A percentile compares a stretch with the other conserved stretches of the same genome.
These are phyloP conservation scores for Geoglossum cookeanum DNA, from an alignment of 2,329 filamentous ascomycete genomes.

Conservation along the genomic window DNA sequence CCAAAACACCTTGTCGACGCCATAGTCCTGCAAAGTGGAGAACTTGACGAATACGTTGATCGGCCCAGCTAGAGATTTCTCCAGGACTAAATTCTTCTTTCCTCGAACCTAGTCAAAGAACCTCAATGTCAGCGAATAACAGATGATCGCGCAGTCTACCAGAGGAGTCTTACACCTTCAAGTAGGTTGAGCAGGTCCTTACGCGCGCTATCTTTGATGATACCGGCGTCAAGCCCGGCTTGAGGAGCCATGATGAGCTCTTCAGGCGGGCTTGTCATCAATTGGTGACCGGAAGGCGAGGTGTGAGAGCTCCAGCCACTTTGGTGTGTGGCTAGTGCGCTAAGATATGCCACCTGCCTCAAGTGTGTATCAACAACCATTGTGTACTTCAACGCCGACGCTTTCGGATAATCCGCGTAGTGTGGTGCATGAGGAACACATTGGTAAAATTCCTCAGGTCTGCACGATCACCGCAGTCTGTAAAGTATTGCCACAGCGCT, in stretches of 20 bases:
- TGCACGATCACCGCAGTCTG: slow-evolving; percentile 1
- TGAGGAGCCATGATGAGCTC: slow-evolving; percentile 9
- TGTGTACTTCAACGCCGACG: background rate
- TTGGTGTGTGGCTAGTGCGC: background rate
- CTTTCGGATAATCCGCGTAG: background rate
- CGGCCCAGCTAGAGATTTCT: slow-evolving; percentile 74
- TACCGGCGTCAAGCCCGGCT: slow-evolving; percentile 48
- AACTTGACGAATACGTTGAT: slow-evolving; percentile 88
- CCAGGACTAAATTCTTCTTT: slow-evolving; percentile 95
- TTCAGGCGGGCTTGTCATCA: background rate
- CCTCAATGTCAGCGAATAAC: background rate
- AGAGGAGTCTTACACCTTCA: slow-evolving; percentile 52
- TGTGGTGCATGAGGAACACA: background rate
- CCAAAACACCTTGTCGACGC: slow-evolving; percentile 93
- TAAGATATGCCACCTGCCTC: background rate
- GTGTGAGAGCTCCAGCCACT: background rate
- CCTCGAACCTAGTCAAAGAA: slow-evolving; percentile 55
- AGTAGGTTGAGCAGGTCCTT: slow-evolving; percentile 81
- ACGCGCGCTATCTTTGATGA: slow-evolving; percentile 63
- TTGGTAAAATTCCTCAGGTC: background rate
- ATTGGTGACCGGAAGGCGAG: background rate
- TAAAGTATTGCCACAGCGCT: background rate
- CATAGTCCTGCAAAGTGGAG: slow-evolving; percentile 87
- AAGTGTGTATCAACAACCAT: background rate
- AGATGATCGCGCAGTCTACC: background rate